Conservation (phyloP, 179 eudicot species). For the Gypsophila paniculata region DNA sequence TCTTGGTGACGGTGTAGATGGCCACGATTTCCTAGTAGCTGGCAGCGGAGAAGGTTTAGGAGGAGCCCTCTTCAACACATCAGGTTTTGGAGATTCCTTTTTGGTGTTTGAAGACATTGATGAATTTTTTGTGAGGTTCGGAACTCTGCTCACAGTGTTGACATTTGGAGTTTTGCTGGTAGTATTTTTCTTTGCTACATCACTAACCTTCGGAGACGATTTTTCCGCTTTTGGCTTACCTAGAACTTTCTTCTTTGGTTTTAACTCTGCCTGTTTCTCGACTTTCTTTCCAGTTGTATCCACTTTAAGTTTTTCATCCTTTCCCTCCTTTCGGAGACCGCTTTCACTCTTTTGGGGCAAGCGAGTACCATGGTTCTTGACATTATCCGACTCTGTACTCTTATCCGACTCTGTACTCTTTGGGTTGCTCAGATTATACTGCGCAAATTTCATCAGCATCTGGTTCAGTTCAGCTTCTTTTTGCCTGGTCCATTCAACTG, state of each 20-base stretch:
- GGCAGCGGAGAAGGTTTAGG: conserved; percentile 56
- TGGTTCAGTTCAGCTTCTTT: conserved; percentile 83
- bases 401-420: conserved; percentile 31
- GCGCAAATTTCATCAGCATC: conserved; percentile 70
- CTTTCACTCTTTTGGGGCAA: conserved; percentile 37
- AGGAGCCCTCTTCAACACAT: conserved; percentile 47
- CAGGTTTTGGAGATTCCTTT: conserved; percentile 53
- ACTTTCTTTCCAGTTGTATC: conserved; percentile 45
- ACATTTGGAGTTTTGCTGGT: conserved; percentile 42
- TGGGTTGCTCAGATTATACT: conserved; percentile 52
- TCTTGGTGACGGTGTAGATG: conserved; percentile 73
- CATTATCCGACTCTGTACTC: conserved; percentile 27
- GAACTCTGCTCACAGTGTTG: conserved; percentile 20
- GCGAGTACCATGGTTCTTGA: conserved; percentile 34
- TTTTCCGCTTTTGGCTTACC: conserved; percentile 57
- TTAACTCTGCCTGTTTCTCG: conserved; percentile 54
- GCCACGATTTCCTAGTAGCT: conserved; percentile 82
- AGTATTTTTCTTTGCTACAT: conserved; percentile 35
- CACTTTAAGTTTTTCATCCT: conserved; percentile 45
- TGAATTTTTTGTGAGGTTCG: conserved; percentile 29
- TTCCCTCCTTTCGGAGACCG: conserved; percentile 66
- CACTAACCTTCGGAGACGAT: conserved; percentile 34
- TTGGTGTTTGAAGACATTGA: conserved; percentile 41
- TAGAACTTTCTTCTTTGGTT: conserved; percentile 45
- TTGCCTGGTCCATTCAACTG: conserved; percentile 74